Evolutionary conservation across 2,329 filamentous ascomycete species (phyloP).

Genomic region (Amylocarpus encephaloides): DNA sequence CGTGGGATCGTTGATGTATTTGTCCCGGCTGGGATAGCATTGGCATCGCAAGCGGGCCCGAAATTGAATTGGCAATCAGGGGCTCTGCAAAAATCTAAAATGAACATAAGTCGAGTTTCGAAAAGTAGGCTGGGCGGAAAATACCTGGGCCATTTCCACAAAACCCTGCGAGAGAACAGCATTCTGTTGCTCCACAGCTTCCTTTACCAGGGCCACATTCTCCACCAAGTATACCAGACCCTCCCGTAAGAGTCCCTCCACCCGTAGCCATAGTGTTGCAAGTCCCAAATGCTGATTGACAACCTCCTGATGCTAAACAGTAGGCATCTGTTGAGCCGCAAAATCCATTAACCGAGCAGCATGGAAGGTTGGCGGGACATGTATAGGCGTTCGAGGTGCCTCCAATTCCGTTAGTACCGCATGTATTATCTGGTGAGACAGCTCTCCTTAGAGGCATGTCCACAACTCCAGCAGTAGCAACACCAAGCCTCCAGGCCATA

Average conservation of each 20-base stretch:
- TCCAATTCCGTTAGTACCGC: conserved; percentile 16
- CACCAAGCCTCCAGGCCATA: conserved; percentile 1
- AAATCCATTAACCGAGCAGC: conserved; percentile 31
- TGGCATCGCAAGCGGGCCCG: conserved; percentile 54
- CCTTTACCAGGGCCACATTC: conserved; percentile 19
- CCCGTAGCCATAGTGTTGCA: conserved; percentile 8
- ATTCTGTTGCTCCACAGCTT: conserved; percentile 19
- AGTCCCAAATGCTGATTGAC: conserved; percentile 22
- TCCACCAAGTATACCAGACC: conserved; percentile 13
- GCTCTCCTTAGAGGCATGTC: not conserved
- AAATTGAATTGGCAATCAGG: conserved; percentile 56
- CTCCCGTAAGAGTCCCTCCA: not conserved
- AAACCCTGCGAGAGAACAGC: conserved; percentile 22
- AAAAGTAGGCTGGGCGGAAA: not conserved
- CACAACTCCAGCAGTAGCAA: conserved; percentile 6
- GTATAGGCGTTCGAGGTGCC: conserved; percentile 15
- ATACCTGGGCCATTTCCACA: conserved; percentile 20
- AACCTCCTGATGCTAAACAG: conserved; percentile 27
- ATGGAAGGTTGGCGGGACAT: conserved; percentile 19
- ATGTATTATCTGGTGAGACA: conserved; percentile 22
- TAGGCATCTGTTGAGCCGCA: conserved; percentile 29
- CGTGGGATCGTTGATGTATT: conserved; percentile 46
- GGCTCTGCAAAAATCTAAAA: conserved; percentile 48
- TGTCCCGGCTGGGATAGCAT: conserved; percentile 45
- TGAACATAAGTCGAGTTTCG: not conserved